phyloP scores from a whole-genome alignment of 352 stramenopile genomes.

The Pythium phragmitis region DNA sequence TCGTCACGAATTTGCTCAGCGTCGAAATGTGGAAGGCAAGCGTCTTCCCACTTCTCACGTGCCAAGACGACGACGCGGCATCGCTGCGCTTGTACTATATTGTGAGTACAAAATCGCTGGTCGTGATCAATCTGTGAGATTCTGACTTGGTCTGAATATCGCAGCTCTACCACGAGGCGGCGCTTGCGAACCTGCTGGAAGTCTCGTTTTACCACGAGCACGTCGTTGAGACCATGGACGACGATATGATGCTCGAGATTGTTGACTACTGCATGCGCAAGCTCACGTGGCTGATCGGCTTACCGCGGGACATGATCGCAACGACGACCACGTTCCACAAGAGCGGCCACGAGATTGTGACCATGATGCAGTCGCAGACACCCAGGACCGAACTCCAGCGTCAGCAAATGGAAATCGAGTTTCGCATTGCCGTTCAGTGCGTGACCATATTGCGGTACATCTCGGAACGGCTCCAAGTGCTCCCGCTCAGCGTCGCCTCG shows the following conservation, averaged over 20 bases:
- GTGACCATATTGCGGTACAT: constrained; percentile 90
- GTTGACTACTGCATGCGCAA: constrained; percentile 94
- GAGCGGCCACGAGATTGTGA: constrained; percentile 58
- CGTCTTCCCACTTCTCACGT: constrained; percentile 62
- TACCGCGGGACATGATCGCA: constrained; percentile 58
- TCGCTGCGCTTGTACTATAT: constrained; percentile 93
- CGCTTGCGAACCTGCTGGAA: constrained; percentile 87
- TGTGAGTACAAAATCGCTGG: constrained; percentile 27
- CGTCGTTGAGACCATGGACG: constrained; percentile 83
- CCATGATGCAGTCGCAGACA: constrained; percentile 60
- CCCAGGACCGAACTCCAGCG: constrained; percentile 57
- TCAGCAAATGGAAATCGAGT: constrained; percentile 86
- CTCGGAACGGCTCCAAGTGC: constrained; percentile 82
- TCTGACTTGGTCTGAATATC: background rate
- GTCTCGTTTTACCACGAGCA: constrained; percentile 90
- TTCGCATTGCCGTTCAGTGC: constrained; percentile 80
- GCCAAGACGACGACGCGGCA: constrained; percentile 45
- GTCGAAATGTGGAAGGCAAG: constrained; percentile 90
- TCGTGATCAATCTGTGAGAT: background rate
- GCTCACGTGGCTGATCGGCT: constrained; percentile 76
- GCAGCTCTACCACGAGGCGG: constrained; percentile 89
- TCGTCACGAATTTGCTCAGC: constrained; percentile 88
- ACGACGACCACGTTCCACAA: constrained; percentile 73
- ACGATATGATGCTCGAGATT: constrained; percentile 90
- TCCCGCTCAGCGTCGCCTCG: constrained; percentile 87